These are phyloP conservation scores for Microcyclosporella mali DNA, from an alignment of 2,329 filamentous ascomycete species.

Conservation along the genomic window DNA sequence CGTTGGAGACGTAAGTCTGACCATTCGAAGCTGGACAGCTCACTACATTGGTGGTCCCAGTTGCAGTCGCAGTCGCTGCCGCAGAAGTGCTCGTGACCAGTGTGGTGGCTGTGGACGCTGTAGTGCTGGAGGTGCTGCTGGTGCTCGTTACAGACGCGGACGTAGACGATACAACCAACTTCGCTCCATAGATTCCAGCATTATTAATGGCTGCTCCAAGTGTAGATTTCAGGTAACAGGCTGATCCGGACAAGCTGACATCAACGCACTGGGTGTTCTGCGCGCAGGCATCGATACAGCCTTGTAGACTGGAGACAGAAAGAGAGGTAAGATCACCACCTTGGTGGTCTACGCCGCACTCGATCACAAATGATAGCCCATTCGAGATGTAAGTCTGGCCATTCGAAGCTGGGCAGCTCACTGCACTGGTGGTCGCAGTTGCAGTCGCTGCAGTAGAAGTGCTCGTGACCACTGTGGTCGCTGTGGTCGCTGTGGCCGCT, in stretches of 20 bases:
- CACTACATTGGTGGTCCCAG: slow-evolving; percentile 5
- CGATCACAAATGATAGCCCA: slow-evolving; percentile 19
- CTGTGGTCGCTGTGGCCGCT: background rate
- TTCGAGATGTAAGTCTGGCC: slow-evolving; percentile 18
- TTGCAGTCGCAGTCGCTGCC: too few relatives aligned
- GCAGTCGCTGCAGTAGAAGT: slow-evolving; percentile 4
- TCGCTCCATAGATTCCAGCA: slow-evolving; percentile 24
- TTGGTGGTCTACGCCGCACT: slow-evolving; percentile 27
- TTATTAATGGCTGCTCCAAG: slow-evolving; percentile 19
- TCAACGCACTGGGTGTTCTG: slow-evolving; percentile 18
- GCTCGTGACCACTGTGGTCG: background rate
- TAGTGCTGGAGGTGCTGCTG: background rate
- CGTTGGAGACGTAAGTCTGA: slow-evolving; percentile 16
- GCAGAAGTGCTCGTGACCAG: background rate
- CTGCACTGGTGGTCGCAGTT: slow-evolving; percentile 7
- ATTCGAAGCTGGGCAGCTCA: slow-evolving; percentile 19
- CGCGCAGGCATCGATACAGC: slow-evolving; percentile 24
- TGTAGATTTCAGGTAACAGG: slow-evolving; percentile 30
- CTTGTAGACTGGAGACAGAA: slow-evolving; percentile 15
- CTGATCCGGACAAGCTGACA: slow-evolving; percentile 18
- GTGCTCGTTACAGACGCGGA: slow-evolving; percentile 7
- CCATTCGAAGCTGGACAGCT: slow-evolving; percentile 17
- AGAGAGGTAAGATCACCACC: slow-evolving; percentile 24
- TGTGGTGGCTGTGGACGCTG: too few relatives aligned
- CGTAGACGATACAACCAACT: slow-evolving; percentile 18